Evolutionary conservation across 2,329 filamentous ascomycete species (phyloP), one percentile per base, ranked within the genome.

Genomic region (Hysterium pulicare): DNA sequence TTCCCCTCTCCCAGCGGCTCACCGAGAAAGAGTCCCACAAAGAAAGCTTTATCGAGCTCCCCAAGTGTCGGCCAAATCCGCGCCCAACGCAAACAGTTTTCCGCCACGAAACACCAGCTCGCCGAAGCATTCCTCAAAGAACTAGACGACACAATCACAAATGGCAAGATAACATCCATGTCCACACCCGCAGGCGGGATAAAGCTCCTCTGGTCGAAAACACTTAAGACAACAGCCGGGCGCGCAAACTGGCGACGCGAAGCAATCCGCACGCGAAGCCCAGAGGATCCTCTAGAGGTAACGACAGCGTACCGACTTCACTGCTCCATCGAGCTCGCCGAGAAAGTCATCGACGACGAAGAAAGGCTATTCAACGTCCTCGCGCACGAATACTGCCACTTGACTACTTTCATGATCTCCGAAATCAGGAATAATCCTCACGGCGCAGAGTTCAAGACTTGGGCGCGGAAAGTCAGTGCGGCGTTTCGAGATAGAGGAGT

Each of bases 321-420:
- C 55, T 89, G 88, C 8, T 81, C 76, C 13, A 95, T 97, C 58
- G 90, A 97, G 62, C 79, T 97, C 2, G 88, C 90, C 0, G 82
- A 87, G 41, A 95, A 94, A 63, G 84, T 96, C 35, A 90, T 97
- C 48, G 82, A 89, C 60, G 78, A 84, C 57, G 81, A 49, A 52
- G 68, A 85, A 44, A 81, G 88, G 3, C 77, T 97, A 1, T 76
- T 93, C 49, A 96, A 96, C 64, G 90, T 93, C 0, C 71, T 97
- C n/a, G 89, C 91, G 0, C 93, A 98, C 64, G 93, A 98, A 58
- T 97, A 93, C 71, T 97, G 93, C 65, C 93, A 98, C 61, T 72
- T 97, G 1, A 84, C 88, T 33, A 95, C 90, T 57, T 96, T 91
- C 66, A 94, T 97, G 82, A 73, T 97, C 49, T 84, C 78, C 37